These are phyloP conservation scores for Cylindrotheca closterium DNA, from an alignment of 108 stramenopile genomes.

Conservation along the genomic window DNA sequence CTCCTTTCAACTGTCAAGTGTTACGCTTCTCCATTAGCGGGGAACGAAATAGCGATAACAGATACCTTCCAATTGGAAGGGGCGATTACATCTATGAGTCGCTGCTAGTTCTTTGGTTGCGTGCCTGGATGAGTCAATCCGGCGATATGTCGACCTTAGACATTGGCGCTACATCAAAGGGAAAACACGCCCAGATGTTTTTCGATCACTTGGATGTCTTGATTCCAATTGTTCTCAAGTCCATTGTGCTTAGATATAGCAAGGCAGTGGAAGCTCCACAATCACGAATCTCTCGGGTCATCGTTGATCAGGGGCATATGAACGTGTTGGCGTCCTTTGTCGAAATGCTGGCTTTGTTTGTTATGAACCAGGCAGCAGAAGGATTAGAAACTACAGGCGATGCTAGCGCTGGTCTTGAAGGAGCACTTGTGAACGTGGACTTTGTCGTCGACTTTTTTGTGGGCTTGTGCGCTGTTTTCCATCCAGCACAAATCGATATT, in stretches of 20 bases:
- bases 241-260: slow-evolving; percentile 56
- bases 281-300: slow-evolving; percentile 26
- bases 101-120: slow-evolving; percentile 49
- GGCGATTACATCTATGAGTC: slow-evolving; percentile 46
- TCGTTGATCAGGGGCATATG: slow-evolving; percentile 70
- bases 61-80: neutral
- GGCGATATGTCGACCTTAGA: neutral
- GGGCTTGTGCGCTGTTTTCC: slow-evolving; percentile 66
- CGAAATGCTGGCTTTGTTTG: slow-evolving; percentile 60
- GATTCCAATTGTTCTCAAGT: slow-evolving; percentile 79
- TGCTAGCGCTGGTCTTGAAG: slow-evolving; percentile 37
- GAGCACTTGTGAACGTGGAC: slow-evolving; percentile 35
- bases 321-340: slow-evolving; percentile 61
- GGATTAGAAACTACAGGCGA: slow-evolving; percentile 26
- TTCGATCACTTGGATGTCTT: slow-evolving; percentile 61
- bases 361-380: slow-evolving; percentile 55
- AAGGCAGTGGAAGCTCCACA: neutral
- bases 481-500: slow-evolving; percentile 65
- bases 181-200: slow-evolving; percentile 7
- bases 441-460: slow-evolving; percentile 64
- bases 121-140: slow-evolving; percentile 28
- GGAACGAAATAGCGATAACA: neutral
- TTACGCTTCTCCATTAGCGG: slow-evolving; percentile 30
- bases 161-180: neutral
- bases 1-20: slow-evolving; percentile 14